phyloP scores from a whole-genome alignment of 306 rosid genomes.

The Acacia crassicarpa region DNA sequence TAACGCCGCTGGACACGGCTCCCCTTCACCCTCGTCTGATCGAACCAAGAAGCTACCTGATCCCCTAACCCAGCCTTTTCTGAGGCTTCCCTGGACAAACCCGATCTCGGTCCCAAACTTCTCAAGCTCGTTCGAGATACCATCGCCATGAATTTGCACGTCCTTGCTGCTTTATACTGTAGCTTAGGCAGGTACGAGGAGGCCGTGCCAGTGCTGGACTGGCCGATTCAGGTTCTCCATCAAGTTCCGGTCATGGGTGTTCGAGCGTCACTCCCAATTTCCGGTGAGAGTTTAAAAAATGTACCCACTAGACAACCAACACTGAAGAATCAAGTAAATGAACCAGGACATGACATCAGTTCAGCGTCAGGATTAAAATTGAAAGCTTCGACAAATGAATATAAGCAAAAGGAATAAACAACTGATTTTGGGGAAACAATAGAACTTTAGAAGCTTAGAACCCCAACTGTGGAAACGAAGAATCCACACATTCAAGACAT shows the following conservation, averaged over 20 bases:
- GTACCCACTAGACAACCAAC: not conserved
- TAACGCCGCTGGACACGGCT: no score
- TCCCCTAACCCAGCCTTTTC: conserved; percentile 30
- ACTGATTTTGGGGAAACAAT: not conserved
- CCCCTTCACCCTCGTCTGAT: no score
- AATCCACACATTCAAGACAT: not conserved
- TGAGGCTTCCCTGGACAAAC: conserved; percentile 82
- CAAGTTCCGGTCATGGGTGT: no score
- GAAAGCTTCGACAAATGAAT: not conserved
- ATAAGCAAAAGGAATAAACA: not conserved
- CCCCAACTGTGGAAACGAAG: not conserved
- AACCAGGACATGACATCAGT: not conserved
- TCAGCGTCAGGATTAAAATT: not conserved
- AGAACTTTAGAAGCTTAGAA: not conserved
- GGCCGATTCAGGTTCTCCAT: conserved; percentile 70
- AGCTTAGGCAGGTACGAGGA: conserved; percentile 90
- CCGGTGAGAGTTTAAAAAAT: not conserved
- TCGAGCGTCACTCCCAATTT: not conserved
- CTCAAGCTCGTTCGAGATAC: conserved; percentile 88
- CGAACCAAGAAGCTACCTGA: no score
- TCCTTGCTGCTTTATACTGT: conserved; percentile 86
- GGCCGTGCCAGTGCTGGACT: conserved; percentile 87
- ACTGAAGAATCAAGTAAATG: not conserved
- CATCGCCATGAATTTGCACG: conserved; percentile 95
- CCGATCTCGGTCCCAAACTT: conserved; percentile 95